Conservation (phyloP, 768 basidiomycete species). For the Heimioporus sp. region DNA sequence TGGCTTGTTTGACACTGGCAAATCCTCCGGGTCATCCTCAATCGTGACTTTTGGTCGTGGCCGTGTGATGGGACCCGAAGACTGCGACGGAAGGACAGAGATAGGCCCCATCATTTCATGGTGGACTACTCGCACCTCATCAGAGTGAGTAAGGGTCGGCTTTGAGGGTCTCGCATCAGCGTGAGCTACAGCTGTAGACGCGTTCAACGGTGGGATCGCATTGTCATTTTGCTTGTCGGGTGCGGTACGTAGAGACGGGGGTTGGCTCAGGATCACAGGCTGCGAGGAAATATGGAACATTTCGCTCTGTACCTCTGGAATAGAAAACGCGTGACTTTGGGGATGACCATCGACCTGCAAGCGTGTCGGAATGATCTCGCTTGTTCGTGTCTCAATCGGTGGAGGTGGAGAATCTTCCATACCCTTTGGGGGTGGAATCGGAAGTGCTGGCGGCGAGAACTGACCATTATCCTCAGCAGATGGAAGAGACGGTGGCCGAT, state of each 20-base stretch:
- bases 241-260: neutral
- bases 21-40: constrained; percentile 28
- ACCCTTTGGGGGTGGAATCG: constrained; percentile 27
- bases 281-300: constrained; percentile 23
- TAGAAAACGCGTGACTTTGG: neutral
- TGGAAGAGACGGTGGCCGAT: constrained; percentile 21
- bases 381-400: constrained; percentile 22
- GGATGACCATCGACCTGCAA: constrained; percentile 7
- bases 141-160: neutral
- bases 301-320: constrained; percentile 21
- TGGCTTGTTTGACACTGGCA: constrained; percentile 12
- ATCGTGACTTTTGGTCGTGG: constrained; percentile 27
- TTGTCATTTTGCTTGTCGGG: constrained; percentile 4
- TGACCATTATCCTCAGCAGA: constrained; percentile 12
- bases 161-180: constrained; percentile 8
- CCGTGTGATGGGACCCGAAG: constrained; percentile 5
- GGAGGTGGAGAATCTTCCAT: constrained; percentile 19
- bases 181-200: neutral
- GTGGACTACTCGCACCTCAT: constrained; percentile 6
- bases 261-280: neutral
- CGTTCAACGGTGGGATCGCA: neutral
- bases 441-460: constrained; percentile 29
- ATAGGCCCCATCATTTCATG: constrained; percentile 10
- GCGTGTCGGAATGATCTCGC: constrained; percentile 25
- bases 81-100: constrained; percentile 8